Evolutionary conservation across 163 green algal genomes (phyloP).

Genomic region (Botryococcus braunii): DNA sequence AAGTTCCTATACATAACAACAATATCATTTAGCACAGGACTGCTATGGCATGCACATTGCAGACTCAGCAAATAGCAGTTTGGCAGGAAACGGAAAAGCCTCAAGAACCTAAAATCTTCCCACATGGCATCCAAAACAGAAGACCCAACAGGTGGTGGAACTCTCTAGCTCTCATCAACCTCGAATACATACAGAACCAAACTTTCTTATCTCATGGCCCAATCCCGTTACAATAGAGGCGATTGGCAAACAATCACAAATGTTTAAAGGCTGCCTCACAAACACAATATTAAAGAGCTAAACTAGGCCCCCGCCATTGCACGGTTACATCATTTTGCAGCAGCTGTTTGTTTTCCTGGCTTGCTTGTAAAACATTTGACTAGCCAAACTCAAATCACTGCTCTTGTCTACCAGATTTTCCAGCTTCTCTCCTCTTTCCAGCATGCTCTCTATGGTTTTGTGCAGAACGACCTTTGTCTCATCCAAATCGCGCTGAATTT

Average conservation of each 20-base stretch:
- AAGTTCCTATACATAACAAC: too few species aligned
- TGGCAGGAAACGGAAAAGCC: too few species aligned
- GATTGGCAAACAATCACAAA: not conserved
- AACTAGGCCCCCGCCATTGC: not conserved
- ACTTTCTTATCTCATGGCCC: too few species aligned
- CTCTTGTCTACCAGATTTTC: conserved; percentile 94
- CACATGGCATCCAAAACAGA: too few species aligned
- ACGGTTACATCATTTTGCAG: conserved; percentile 69
- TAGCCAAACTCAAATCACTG: conserved; percentile 87
- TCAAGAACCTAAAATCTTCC: too few species aligned
- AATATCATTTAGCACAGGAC: too few species aligned
- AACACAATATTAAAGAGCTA: not conserved
- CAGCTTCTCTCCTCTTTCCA: conserved; percentile 94
- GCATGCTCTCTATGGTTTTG: conserved; percentile 96
- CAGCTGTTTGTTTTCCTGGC: conserved; percentile 72
- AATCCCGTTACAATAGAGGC: not conserved
- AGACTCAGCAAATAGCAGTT: too few species aligned
- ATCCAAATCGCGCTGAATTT: conserved; percentile 96
- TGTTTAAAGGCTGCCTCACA: too few species aligned
- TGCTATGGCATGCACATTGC: too few species aligned
- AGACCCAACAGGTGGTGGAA: too few species aligned
- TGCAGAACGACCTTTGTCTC: conserved; percentile 83
- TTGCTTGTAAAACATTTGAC: conserved; percentile 97
- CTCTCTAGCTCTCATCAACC: too few species aligned
- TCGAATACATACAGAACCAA: too few species aligned